Evolutionary conservation across 176 grass and related monocot genomes (phyloP).

Genomic region (Paspalum notatum): DNA sequence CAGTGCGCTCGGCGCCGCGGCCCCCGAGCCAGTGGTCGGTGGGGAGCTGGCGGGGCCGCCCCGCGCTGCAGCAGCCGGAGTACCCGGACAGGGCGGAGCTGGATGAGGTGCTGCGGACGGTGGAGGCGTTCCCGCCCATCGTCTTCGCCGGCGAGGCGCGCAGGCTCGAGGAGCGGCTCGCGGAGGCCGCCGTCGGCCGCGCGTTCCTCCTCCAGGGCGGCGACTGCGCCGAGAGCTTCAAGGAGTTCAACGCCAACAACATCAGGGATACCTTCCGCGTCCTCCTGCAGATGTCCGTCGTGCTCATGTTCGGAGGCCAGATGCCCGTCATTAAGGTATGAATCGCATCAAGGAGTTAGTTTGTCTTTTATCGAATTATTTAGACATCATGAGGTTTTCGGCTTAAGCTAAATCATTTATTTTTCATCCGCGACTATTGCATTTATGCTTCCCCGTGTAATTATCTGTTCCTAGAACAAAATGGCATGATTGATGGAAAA

Average conservation of each 20-base stretch:
- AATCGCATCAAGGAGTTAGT: background rate
- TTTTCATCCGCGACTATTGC: background rate
- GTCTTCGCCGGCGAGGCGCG: constrained; percentile 92
- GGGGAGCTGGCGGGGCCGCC: constrained; percentile 68
- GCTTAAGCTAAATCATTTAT: background rate
- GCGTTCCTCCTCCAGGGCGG: constrained; percentile 87
- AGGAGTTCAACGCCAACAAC: constrained; percentile 88
- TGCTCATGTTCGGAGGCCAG: constrained; percentile 91
- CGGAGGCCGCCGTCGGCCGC: constrained; percentile 72
- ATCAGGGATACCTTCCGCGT: constrained; percentile 82
- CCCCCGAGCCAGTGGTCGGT: constrained; percentile 62
- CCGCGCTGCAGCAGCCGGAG: constrained; percentile 72
- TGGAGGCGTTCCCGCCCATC: constrained; percentile 83
- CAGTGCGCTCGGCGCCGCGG: constrained; percentile 61
- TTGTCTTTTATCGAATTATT: background rate
- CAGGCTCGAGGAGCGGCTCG: constrained; percentile 75
- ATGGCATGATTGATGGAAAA: background rate
- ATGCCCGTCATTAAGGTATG: constrained; percentile 76
- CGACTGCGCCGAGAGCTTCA: constrained; percentile 88
- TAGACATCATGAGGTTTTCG: background rate
- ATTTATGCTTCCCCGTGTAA: background rate
- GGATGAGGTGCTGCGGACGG: constrained; percentile 65
- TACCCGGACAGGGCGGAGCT: constrained; percentile 71
- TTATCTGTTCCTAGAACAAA: background rate
- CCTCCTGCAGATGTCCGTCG: constrained; percentile 80